Evolutionary conservation across 2,329 filamentous ascomycete genomes (phyloP), one percentile per base, ranked within the genome.

Genomic region (Fusarium sp.): DNA sequence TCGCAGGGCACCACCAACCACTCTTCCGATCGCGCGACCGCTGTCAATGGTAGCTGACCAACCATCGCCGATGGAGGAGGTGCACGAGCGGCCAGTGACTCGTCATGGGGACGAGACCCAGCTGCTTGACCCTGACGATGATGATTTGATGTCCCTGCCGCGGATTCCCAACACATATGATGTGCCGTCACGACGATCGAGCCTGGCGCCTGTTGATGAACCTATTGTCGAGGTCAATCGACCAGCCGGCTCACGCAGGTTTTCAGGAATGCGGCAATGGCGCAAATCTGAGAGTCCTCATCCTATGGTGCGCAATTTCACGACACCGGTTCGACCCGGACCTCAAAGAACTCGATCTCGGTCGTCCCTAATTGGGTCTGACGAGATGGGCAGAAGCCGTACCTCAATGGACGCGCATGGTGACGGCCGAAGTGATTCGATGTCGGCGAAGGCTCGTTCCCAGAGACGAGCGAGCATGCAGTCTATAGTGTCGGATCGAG

Each of bases 11-110:
- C 69, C 83, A 2, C 84, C 85, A 2, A 82, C 84, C 1, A 79
- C 82, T 0, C 75, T 87, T 38, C 77, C 81, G 25, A 81, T 83
- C 63, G 82, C 85, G 2, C 81, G 85, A 6, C 84, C 85, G 2
- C 76, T 88, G 9, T 88, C 86, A 1, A 82, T 86, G 50, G 85
- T 88, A 2, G 77, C 83, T 56, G 86, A 88, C 62, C 82, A 86
- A 49, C 84, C 85, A 0, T 86, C 85, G 0, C 73, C 73, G 3
- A 68, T 75, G 72, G 72, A 74, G 14, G 73, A 74, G 9, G 64
- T 74, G 10, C 69, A 75, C 2, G 72, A 76, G 23, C 70, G 78
- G 16, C 77, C 79, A 18, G 75, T 75, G 6, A 79, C 73, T 7
- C 72, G 73, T 1, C 73, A 75, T 10, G 73, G 73, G 16, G 72